Conservation (phyloP, 352 stramenopile genomes). For the Phytophthora colocasiae region DNA sequence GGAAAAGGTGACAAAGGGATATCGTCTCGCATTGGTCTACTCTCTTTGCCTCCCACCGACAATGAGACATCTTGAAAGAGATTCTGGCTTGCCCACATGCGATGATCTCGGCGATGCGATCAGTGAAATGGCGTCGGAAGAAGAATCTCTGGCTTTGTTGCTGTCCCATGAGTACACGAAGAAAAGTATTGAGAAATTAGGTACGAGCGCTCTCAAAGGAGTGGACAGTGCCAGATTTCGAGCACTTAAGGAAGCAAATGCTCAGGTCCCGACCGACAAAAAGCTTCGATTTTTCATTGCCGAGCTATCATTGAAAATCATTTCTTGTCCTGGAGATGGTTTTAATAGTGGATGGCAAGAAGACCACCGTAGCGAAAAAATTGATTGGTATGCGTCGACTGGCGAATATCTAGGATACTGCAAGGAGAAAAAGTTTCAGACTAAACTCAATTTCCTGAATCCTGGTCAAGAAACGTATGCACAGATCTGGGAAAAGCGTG, state of each 20-base stretch:
- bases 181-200: constrained; percentile 12
- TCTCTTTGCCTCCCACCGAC: constrained; percentile 18
- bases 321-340: neutral
- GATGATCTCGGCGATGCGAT: constrained; percentile 13
- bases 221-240: constrained; percentile 11
- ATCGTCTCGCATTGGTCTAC: constrained; percentile 25
- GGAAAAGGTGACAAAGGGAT: constrained; percentile 22
- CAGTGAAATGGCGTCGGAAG: neutral
- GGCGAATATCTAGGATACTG: constrained; percentile 9
- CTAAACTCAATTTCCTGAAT: constrained; percentile 34
- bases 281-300: constrained; percentile 17
- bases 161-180: constrained; percentile 22
- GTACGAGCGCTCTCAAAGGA: constrained; percentile 20
- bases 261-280: constrained; percentile 5
- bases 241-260: constrained; percentile 8
- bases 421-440: neutral
- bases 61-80: constrained; percentile 4
- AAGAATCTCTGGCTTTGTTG: constrained; percentile 16
- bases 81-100: neutral
- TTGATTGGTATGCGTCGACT: constrained; percentile 12
- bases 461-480: constrained; percentile 15
- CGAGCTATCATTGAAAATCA: constrained; percentile 14
- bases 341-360: constrained; percentile 5
- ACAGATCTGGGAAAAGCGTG: constrained; percentile 20
- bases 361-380: constrained; percentile 7